Evolutionary conservation across 768 basidiomycete genomes (phyloP), one percentile per base, ranked within the genome.

Genomic region (Pleurotus sapidus): DNA sequence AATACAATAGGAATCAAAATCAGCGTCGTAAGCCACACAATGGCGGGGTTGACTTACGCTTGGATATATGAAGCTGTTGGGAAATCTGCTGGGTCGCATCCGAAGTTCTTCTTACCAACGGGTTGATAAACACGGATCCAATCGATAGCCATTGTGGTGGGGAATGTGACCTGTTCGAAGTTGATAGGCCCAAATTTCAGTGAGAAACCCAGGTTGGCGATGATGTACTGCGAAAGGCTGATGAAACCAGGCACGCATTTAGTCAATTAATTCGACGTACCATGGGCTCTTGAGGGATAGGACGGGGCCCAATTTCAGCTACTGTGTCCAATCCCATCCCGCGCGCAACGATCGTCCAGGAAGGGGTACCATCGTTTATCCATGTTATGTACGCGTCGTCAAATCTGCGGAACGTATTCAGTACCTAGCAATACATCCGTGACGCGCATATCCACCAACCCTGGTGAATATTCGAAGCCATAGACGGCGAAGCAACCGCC

Each of bases 51-150:
- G 30, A 50, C 49, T 17, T 68, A 89, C 85, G 79, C 74, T n/a
- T 86, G 65, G 63, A 95, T 96, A 68, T 96, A 96, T 1, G 78
- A 70, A 9, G 75, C 67, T 0, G 95, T 97, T 0, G 94, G 93
- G 68, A 80, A 86, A 12, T 82, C 78, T 8, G 70, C 63, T 3
- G 93, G 91, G 64, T 93, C 89, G 60, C 87, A 89, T 1, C 86
- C 84, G 49, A 87, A 72, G 61, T 84, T 84, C 40, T 74, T 67
- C 3, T 71, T 64, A 59, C 79, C 71, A 47, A 73, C 66, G 11
- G 74, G 74, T 61, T 87, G 87, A 63, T 88, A 89, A 4, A 96
- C 89, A 1, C 94, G 83, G 57, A 95, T 84, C 58, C 85, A 95
- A 65, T 96, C 94, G 49, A 95, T 73, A 55, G 74, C 74, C 88